phyloP scores from a whole-genome alignment of 2,329 filamentous ascomycete genomes.

The Penicillium sp. region DNA sequence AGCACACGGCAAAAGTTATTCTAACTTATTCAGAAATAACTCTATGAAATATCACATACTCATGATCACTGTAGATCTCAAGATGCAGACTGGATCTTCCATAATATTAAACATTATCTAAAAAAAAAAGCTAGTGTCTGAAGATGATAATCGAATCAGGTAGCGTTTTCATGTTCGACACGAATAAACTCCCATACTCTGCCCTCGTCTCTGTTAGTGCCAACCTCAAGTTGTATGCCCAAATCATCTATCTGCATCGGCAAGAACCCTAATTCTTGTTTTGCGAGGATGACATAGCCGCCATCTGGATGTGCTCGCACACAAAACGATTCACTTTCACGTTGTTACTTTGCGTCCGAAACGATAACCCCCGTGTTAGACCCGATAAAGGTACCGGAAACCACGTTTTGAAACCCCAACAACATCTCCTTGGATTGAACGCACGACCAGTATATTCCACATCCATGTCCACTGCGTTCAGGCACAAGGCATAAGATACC shows the following conservation, averaged over 20 bases:
- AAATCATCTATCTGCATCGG: neutral
- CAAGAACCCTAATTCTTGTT: neutral
- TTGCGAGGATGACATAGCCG: neutral
- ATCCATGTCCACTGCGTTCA: neutral
- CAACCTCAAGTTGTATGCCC: rapidly evolving
- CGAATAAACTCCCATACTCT: neutral
- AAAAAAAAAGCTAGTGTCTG: neutral
- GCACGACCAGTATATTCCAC: neutral
- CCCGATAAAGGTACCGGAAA: neutral
- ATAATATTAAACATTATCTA: neutral
- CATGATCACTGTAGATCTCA: neutral
- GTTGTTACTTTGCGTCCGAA: neutral
- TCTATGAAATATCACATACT: neutral
- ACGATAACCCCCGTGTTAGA: neutral
- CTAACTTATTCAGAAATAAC: neutral
- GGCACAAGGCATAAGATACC: neutral
- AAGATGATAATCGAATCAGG: neutral
- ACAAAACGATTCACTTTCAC: neutral
- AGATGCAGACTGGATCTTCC: neutral
- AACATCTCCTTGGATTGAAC: neutral
- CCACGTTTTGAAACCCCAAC: neutral
- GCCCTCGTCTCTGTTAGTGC: neutral
- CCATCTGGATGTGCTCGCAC: neutral
- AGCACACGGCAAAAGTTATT: constrained; percentile 1
- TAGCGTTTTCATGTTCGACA: neutral